A percentile compares a stretch with the other conserved stretches of the same genome.
Conservation (phyloP, 352 stramenopile species). For the Globisporangium uncinulatum region DNA sequence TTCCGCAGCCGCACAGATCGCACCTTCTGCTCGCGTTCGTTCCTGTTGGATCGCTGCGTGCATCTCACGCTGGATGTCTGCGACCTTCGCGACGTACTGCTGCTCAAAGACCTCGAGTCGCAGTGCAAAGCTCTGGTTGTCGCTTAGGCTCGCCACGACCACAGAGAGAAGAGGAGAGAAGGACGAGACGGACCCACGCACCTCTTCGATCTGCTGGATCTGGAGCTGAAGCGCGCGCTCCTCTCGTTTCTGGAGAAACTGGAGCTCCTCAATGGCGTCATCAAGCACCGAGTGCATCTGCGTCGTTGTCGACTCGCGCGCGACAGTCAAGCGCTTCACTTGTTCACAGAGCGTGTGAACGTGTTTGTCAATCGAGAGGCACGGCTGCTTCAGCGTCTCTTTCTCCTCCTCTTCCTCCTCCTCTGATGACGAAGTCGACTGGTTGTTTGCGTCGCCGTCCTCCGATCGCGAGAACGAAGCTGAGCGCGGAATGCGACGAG, state of each 20-base stretch:
- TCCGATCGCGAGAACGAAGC: neutral
- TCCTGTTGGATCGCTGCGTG: constrained; percentile 37
- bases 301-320: constrained; percentile 34
- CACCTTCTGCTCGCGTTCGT: constrained; percentile 27
- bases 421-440: constrained; percentile 1
- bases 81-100: constrained; percentile 48
- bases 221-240: constrained; percentile 38
- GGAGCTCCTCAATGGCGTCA: constrained; percentile 50
- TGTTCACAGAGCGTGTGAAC: constrained; percentile 41
- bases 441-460: neutral
- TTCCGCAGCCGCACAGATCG: constrained; percentile 33
- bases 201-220: constrained; percentile 43
- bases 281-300: constrained; percentile 41
- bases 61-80: constrained; percentile 49
- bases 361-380: constrained; percentile 43
- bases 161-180: no score
- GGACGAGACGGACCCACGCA: constrained; percentile 4
- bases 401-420: neutral
- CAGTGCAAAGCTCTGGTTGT: constrained; percentile 36
- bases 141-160: no score
- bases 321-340: constrained; percentile 32
- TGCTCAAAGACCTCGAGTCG: constrained; percentile 59
- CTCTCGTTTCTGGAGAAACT: constrained; percentile 47
- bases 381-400: constrained; percentile 9
- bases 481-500: neutral